Conservation (phyloP, 179 eudicot genomes). For the Silene vulgaris region DNA sequence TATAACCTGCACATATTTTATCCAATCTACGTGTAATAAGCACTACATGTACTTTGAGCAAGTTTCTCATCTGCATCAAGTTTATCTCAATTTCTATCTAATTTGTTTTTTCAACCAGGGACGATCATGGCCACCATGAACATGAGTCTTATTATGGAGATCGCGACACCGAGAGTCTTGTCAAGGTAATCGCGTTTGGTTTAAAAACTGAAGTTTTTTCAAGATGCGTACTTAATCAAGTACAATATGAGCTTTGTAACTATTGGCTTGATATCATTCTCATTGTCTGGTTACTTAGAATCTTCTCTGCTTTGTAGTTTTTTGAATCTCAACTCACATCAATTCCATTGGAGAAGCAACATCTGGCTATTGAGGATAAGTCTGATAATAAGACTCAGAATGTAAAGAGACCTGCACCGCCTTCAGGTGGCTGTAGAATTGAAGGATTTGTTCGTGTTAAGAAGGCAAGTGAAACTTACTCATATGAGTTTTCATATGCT, state of each 20-base stretch:
- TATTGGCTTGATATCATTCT: neutral
- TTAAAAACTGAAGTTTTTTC: neutral
- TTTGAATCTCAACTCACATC: constrained; percentile 69
- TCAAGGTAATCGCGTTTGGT: constrained; percentile 40
- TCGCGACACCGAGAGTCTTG: constrained; percentile 88
- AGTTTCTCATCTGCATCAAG: neutral
- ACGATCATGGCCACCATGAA: constrained; percentile 80
- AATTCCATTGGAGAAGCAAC: constrained; percentile 51
- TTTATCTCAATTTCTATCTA: neutral
- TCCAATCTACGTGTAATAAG: constrained; percentile 3
- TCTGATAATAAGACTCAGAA: constrained; percentile 36
- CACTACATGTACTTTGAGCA: constrained; percentile 12
- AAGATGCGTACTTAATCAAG: neutral
- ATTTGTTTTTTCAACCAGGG: constrained; percentile 40
- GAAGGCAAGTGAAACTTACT: constrained; percentile 46
- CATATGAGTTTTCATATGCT: neutral
- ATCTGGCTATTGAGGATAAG: constrained; percentile 45
- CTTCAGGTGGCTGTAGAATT: constrained; percentile 86
- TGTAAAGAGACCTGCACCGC: constrained; percentile 75
- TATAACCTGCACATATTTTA: neutral
- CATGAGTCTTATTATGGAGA: constrained; percentile 97
- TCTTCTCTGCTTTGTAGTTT: constrained; percentile 40
- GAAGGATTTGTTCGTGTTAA: constrained; percentile 97
- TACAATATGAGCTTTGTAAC: neutral
- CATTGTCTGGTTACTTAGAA: constrained; percentile 19